These are phyloP conservation scores for Candida sp. DNA, from an alignment of 1,139 yeast genomes.

Conservation along the genomic window DNA sequence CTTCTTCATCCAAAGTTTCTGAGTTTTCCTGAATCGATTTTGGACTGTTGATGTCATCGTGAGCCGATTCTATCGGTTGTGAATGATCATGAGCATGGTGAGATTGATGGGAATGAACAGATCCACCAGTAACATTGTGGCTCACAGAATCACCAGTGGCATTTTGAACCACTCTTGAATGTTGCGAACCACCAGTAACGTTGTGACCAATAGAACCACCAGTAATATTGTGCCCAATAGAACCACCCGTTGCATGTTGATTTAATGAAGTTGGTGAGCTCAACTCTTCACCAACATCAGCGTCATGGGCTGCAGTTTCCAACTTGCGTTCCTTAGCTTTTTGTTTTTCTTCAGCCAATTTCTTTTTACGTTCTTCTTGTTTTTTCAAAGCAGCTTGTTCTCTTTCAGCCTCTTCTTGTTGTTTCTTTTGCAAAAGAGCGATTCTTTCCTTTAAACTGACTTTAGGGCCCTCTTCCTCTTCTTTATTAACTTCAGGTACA, in stretches of 20 bases:
- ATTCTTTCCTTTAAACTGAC: constrained; percentile 85
- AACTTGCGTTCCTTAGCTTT: constrained; percentile 12
- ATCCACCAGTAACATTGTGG: no score
- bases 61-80: not conserved
- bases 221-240: no score
- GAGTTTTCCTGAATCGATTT: not conserved
- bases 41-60: not conserved
- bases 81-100: not conserved
- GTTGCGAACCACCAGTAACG: not conserved
- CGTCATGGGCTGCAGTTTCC: constrained; percentile 8
- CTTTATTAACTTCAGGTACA: constrained; percentile 13
- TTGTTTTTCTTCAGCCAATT: constrained; percentile 34
- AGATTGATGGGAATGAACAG: constrained; percentile 2
- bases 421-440: constrained; percentile 77
- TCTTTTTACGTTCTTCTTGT: constrained; percentile 53
- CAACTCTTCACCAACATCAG: constrained; percentile 4
- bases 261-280: constrained; percentile 1
- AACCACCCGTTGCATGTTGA: constrained; percentile 4
- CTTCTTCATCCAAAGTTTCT: constrained; percentile 1
- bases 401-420: constrained; percentile 76
- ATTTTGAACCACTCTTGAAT: constrained; percentile 1
- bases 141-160: no score
- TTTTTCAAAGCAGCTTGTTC: constrained; percentile 59
- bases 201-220: no score
- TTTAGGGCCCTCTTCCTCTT: constrained; percentile 60